Evolutionary conservation across 345 rosid species (phyloP).

Genomic region (Toxicodendron radicans): DNA sequence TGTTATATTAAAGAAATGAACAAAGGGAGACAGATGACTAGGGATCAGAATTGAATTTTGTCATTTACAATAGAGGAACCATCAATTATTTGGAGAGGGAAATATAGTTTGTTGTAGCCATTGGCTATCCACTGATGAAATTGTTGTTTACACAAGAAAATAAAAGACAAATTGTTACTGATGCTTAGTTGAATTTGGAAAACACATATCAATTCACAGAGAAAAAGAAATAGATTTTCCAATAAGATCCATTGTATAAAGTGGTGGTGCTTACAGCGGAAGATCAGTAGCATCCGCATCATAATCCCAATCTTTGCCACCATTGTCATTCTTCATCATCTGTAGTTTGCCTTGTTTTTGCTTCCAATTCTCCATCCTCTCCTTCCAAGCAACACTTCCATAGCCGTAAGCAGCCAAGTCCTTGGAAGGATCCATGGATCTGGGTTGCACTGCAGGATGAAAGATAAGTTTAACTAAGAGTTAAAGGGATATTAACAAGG

Average conservation of each 20-base stretch:
- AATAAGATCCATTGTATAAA: neutral
- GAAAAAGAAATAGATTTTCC: neutral
- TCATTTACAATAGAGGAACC: neutral
- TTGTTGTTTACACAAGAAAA: neutral
- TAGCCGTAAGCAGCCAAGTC: slow-evolving; percentile 59
- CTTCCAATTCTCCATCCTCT: slow-evolving; percentile 52
- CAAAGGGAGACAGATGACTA: neutral
- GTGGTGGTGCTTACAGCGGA: slow-evolving; percentile 41
- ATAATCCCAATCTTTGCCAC: slow-evolving; percentile 35
- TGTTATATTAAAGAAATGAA: neutral
- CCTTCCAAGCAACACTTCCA: slow-evolving; percentile 60
- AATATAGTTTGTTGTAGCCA: neutral
- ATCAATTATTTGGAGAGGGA: neutral
- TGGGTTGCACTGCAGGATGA: slow-evolving; percentile 36
- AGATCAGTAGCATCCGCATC: slow-evolving; percentile 40
- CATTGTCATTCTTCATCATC: slow-evolving; percentile 27
- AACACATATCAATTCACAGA: neutral
- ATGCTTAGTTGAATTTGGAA: neutral
- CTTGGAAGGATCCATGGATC: slow-evolving; percentile 51
- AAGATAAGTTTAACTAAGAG: neutral
- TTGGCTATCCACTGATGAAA: neutral
- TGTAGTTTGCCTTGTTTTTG: slow-evolving; percentile 37
- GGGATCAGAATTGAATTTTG: neutral
- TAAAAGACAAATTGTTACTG: neutral
- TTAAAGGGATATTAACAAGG: neutral